A percentile compares a stretch with the other conserved stretches of the same genome.
These are phyloP conservation scores for Sphagnum fallax DNA, from an alignment of 228 moss, liverwort and hornwort species.

Conservation along the genomic window DNA sequence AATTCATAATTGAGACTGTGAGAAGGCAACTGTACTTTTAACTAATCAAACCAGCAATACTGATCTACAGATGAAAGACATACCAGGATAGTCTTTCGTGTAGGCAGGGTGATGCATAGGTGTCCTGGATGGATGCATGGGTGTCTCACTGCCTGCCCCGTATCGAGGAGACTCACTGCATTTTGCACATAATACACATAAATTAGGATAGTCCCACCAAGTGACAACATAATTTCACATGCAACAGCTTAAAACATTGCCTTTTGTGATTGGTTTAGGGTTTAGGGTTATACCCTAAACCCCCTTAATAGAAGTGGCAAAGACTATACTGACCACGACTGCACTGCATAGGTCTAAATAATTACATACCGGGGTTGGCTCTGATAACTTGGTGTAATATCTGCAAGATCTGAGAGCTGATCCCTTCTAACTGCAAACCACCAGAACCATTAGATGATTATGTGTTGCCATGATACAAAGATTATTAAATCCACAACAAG, in stretches of 20 bases:
- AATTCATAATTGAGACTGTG: no score
- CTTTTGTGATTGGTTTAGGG: no score
- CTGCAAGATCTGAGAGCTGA: constrained; percentile 84
- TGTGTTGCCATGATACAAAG: neutral
- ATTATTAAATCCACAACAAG: no score
- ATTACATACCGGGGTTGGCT: constrained; percentile 31
- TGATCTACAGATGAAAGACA: neutral
- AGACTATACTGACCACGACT: neutral
- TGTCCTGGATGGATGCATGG: constrained; percentile 98
- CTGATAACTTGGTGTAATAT: constrained; percentile 29
- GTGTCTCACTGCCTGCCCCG: constrained; percentile 95
- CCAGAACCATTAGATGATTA: no score
- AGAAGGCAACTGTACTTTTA: no score
- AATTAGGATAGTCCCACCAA: no score
- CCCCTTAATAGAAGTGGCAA: no score
- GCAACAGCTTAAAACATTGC: no score
- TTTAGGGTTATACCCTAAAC: no score
- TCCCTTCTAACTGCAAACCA: constrained; percentile 66
- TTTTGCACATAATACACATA: neutral
- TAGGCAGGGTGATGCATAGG: constrained; percentile 82
- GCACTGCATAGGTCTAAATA: neutral
- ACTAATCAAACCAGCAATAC: neutral
- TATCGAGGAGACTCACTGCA: constrained; percentile 90
- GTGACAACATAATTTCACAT: no score
- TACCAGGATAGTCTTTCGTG: constrained; percentile 93